Evolutionary conservation across 495 filamentous ascomycete genomes (phyloP).

Genomic region (Tuber indicum): DNA sequence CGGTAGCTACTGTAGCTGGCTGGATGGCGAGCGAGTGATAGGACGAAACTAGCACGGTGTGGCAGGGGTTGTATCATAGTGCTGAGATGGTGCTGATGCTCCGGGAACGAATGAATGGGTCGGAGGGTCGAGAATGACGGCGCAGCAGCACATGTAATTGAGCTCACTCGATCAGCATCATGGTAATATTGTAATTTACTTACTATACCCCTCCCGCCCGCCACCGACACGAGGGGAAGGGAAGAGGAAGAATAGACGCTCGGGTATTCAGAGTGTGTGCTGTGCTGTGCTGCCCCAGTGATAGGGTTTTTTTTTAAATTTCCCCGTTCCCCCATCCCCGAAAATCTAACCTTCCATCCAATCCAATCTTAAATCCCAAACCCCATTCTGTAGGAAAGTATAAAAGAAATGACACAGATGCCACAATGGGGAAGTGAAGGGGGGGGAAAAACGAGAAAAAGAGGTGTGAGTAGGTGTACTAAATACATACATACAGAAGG

Average conservation of each 20-base stretch:
- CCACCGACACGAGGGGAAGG: background rate
- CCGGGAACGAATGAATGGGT: too few relatives aligned
- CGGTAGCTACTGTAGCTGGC: too few relatives aligned
- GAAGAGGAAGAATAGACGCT: background rate
- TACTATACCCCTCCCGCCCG: background rate
- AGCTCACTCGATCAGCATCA: background rate
- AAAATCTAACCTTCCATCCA: background rate
- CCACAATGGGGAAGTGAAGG: background rate
- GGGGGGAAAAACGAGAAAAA: background rate
- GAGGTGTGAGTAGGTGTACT: background rate
- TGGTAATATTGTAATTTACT: background rate
- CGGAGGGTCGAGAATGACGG: background rate
- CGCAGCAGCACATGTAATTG: background rate
- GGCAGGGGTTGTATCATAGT: too few relatives aligned
- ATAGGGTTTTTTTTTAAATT: background rate
- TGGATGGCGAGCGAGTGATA: too few relatives aligned
- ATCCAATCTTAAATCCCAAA: background rate
- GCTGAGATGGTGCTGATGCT: too few relatives aligned
- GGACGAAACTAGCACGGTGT: too few relatives aligned
- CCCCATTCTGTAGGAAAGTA: background rate
- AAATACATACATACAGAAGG: conserved; percentile 17
- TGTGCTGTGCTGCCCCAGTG: background rate
- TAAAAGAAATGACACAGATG: background rate
- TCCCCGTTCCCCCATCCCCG: background rate
- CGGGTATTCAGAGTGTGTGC: background rate